Base-by-base conservation (phyloP, 164 flowering plant species). In the Protea cynaroides region DNA sequence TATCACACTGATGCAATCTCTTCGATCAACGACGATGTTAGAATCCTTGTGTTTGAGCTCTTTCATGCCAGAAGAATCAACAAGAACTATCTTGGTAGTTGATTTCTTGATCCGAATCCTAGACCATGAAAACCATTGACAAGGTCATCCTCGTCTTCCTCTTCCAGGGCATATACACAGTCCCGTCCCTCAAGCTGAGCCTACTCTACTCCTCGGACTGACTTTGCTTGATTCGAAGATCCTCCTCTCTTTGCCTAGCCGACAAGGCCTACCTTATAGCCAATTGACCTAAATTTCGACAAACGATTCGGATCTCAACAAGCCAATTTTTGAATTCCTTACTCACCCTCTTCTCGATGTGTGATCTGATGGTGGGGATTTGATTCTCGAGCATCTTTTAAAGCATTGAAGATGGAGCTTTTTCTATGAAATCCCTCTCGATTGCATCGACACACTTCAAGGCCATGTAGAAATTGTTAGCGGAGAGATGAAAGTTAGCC, bases 171-270 rank as follows among this genome's bases (percentile, higher is more conserved):
- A 17, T 85, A 84, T 23, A 85, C 87, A 51, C 86, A 84, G n/a
- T n/a, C n/a, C n/a, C n/a, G 55, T 87, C 88, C 50, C 89, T 63
- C 59, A 82, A 62, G 60, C 92, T 83, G 56, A 82, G 78, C n/a
- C 88, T 59, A 52, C 82, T 79, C 80, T 87, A 90, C 69, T 87
- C 93, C 80, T 87, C 93, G 7, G 93, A 90, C 65, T 83, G 82
- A 21, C 93, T 61, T 76, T 87, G 93, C 82, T 83, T 85, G 56
- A 82, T 80, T 60, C 93, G 54, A 21, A 85, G 71, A 60, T 87
- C 93, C 70, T 87, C 93, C 63, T 87, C 93, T 11, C 93, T 70
- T 74, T 85, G 90, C 65, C 93, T 55, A 4, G 82, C 83, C 0
- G 88, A 65, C 1, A 86, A 82, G 4, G 93, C 93, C 57, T 81